These are phyloP conservation scores for Fusarium pininemorale DNA, from an alignment of 2,329 filamentous ascomycete species.

Conservation along the genomic window DNA sequence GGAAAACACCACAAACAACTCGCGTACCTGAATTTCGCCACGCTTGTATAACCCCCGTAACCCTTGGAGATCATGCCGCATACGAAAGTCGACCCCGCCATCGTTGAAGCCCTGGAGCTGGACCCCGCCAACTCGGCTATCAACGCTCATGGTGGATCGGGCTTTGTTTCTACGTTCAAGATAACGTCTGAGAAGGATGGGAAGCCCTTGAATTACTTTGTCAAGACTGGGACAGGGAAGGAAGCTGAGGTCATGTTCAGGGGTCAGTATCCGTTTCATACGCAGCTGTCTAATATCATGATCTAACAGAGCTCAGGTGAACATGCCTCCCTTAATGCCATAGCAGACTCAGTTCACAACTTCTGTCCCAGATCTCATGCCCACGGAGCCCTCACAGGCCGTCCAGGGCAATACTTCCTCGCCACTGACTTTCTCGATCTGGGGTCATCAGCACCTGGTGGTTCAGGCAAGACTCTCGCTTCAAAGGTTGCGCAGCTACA, in stretches of 20 bases:
- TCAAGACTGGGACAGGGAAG: conserved; percentile 73
- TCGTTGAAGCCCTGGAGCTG: conserved; percentile 57
- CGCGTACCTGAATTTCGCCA: neutral
- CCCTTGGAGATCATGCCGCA: conserved; percentile 12
- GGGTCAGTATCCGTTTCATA: conserved; percentile 54
- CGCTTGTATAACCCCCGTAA: neutral
- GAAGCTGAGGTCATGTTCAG: conserved; percentile 75
- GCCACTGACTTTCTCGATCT: conserved; percentile 85
- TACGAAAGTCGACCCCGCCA: conserved; percentile 21
- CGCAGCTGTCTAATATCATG: neutral
- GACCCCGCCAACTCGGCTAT: conserved; percentile 70
- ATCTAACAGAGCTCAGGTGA: conserved; percentile 66
- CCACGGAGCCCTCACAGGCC: conserved; percentile 68
- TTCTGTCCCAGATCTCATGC: conserved; percentile 82
- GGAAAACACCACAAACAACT: neutral
- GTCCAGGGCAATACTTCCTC: conserved; percentile 63
- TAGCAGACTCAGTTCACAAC: conserved; percentile 74
- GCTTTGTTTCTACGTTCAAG: conserved; percentile 75
- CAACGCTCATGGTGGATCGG: conserved; percentile 70
- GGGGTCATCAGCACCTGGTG: conserved; percentile 51
- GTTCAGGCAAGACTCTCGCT: conserved; percentile 69
- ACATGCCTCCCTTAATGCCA: conserved; percentile 83
- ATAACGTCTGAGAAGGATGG: conserved; percentile 58
- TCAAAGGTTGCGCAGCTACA: conserved; percentile 83
- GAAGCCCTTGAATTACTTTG: conserved; percentile 68